Percentiles rank a stretch among this genome's conserved stretches.
Conservation (phyloP, 179 eudicot genomes). For the Carnegiea gigantea region DNA sequence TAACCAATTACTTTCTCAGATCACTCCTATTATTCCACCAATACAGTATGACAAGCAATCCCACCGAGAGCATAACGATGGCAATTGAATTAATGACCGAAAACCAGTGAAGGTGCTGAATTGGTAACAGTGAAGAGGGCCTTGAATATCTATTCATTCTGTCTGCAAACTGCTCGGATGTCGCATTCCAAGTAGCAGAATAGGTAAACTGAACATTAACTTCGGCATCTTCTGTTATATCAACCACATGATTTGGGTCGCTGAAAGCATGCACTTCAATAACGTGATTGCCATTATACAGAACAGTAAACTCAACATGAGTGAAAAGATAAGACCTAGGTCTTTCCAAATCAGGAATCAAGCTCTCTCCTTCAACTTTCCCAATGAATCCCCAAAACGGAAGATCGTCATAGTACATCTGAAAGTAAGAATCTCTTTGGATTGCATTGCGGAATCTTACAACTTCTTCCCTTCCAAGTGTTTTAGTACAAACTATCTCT, state of each 20-base stretch:
- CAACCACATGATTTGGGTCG: conserved; percentile 67
- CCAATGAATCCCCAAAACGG: conserved; percentile 87
- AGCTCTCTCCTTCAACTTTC: conserved; percentile 55
- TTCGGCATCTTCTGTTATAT: conserved; percentile 62
- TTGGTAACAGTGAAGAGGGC: conserved; percentile 49
- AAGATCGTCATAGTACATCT: conserved; percentile 78
- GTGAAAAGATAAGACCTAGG: conserved; percentile 62
- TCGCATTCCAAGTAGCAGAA: conserved; percentile 61
- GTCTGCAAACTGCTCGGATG: conserved; percentile 42
- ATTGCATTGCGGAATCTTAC: conserved; percentile 63
- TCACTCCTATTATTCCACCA: conserved; percentile 65
- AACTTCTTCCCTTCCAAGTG: conserved; percentile 44
- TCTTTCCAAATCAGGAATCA: conserved; percentile 33
- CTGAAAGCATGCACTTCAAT: conserved; percentile 77
- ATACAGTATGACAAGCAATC: conserved; percentile 53
- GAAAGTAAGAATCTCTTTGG: conserved; percentile 59
- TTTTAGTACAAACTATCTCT: conserved; percentile 49
- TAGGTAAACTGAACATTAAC: conserved; percentile 56
- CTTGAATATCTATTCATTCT: conserved; percentile 66
- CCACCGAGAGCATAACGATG: conserved; percentile 61
- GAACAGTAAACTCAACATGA: conserved; percentile 61
- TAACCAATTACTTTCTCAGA: conserved; percentile 54
- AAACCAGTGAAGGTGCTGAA: conserved; percentile 65
- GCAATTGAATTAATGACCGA: conserved; percentile 56
- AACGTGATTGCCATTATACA: conserved; percentile 57